A percentile compares a stretch with the other conserved stretches of the same genome.
Conservation (phyloP, 2,329 filamentous ascomycete genomes). For the Podosphaera aphanis region DNA sequence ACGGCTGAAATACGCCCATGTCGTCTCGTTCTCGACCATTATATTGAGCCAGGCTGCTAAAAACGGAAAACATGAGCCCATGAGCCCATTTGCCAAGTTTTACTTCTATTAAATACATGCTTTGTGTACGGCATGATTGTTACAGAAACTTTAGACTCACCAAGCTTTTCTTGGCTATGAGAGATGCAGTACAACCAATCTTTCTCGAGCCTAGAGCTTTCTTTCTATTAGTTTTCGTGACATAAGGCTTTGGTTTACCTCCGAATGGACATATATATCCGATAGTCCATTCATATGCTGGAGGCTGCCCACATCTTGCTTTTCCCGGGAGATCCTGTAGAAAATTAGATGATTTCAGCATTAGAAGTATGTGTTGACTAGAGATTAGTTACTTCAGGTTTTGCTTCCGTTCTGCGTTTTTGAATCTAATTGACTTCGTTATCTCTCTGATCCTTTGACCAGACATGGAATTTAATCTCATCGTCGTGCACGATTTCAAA, state of each 20-base stretch:
- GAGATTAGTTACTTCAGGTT: not conserved
- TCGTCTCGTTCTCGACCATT: not conserved
- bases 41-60: not conserved
- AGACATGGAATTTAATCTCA: not conserved
- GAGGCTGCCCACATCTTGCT: not conserved
- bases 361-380: not conserved
- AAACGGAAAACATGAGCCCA: not conserved
- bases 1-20: not conserved
- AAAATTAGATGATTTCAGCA: not conserved
- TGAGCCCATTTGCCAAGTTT: not conserved
- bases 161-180: not conserved
- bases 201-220: not conserved
- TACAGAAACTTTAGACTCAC: not conserved
- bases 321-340: not conserved
- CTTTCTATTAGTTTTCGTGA: not conserved
- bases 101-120: not conserved
- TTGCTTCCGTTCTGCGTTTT: too few species aligned
- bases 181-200: not conserved
- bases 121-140: not conserved
- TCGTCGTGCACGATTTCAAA: not conserved
- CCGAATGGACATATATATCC: not conserved
- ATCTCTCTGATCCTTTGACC: not conserved
- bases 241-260: not conserved
- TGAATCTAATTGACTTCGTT: not conserved
- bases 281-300: not conserved